These are phyloP conservation scores for Crataegus laevigata DNA, from an alignment of 306 rosid genomes.

Conservation along the genomic window DNA sequence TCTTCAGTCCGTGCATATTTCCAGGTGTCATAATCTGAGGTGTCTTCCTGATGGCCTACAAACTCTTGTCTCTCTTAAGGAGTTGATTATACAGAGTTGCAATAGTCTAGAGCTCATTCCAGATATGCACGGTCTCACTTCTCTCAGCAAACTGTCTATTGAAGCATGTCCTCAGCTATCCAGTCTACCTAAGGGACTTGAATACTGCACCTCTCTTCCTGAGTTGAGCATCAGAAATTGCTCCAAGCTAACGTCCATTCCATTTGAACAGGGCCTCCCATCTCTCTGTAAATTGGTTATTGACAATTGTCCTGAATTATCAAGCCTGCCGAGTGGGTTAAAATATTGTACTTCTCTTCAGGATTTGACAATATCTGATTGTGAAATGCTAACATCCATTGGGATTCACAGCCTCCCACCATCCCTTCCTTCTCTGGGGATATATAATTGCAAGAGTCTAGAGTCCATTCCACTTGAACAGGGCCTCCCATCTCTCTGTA, in stretches of 20 bases:
- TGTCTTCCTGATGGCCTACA: neutral
- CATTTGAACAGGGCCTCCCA: neutral
- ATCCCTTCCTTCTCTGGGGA: too few species aligned
- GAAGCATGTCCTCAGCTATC: rapidly evolving
- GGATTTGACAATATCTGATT: rapidly evolving
- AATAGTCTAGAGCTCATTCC: neutral
- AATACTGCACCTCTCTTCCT: too few species aligned
- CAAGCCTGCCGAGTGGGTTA: too few species aligned
- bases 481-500: neutral
- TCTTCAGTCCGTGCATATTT: neutral
- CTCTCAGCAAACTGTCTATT: too few species aligned
- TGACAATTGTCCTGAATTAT: neutral
- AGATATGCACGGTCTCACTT: too few species aligned
- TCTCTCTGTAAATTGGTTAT: neutral
- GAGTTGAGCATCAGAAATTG: too few species aligned
- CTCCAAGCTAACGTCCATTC: too few species aligned
- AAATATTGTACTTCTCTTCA: too few species aligned
- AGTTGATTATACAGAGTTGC: rapidly evolving
- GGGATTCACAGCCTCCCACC: neutral
- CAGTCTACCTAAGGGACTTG: too few species aligned
- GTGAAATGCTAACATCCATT: neutral
- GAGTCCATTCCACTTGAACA: too few species aligned
- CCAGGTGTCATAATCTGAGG: rapidly evolving
- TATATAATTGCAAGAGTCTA: too few species aligned
- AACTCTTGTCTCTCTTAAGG: neutral